Base-by-base conservation (phyloP, 805 yeast species). In the Saccharomycopsis schoenii region DNA sequence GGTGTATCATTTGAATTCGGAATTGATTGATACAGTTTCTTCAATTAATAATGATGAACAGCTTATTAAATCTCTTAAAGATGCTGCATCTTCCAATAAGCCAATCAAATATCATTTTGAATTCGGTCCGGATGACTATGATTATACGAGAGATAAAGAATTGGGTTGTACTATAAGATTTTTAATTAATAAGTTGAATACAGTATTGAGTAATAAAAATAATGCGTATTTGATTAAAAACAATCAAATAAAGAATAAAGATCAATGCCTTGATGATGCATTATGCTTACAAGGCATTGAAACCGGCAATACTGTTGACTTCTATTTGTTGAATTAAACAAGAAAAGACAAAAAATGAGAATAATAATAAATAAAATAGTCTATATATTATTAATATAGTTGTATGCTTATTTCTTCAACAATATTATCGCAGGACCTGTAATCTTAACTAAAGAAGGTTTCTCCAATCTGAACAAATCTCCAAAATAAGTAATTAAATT, bases 71-170 rank as follows among this genome's bases (percentile, higher is more conserved):
- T 15, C 11, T 6, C 14, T 19, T 14, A 24, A 25, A 40, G 15
- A 39, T 15, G 24, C 21, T 1, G 41, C 37, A 8, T 29, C 52
- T n/a, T 39, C 29, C 15, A 59, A 66, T 4, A 71, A 68, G 25
- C 79, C 82, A 1, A 64, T 86, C 39, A 75, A 74, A 29, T 88
- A 84, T 69, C 88, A 87, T 70, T 78, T 87, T 66, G 96, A 88
- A 69, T 89, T 89, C 71, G 82, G 88, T 37, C 94, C 96, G 0
- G 92, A 86, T 66, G 96, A 89, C 67, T 88, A 83, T 68, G 83
- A 82, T 63, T 70, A 70, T 40, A 74, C 62, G 72, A 66, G 80
- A 80, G 81, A 88, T 61, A 86, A 84, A 4, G 92, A 83, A 62
- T 79, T 77, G 58, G 96, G 96, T 0, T 83, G 92, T 10, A 81